Evolutionary conservation across 345 rosid genomes (phyloP).

Genomic region (Salix koriyanagi): DNA sequence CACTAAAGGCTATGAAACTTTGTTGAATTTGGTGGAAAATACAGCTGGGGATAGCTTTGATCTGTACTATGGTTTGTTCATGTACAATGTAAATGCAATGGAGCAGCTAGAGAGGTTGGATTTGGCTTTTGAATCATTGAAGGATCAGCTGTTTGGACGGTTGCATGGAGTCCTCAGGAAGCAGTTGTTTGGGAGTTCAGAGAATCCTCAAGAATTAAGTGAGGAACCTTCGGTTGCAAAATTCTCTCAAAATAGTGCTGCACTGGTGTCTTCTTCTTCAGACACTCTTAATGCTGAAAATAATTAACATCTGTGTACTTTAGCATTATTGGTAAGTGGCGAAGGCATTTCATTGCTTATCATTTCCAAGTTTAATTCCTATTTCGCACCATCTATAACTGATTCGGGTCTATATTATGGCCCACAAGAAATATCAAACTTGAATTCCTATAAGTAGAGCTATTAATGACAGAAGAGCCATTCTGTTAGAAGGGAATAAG

Average conservation of each 20-base stretch:
- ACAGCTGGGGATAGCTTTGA: constrained; percentile 84
- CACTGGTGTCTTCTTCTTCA: constrained; percentile 8
- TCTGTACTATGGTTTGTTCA: constrained; percentile 68
- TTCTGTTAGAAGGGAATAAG: neutral
- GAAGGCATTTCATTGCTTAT: neutral
- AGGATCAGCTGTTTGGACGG: constrained; percentile 66
- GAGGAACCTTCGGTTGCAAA: constrained; percentile 23
- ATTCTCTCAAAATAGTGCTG: constrained; percentile 23
- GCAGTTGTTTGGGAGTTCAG: constrained; percentile 46
- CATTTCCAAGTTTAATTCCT: neutral
- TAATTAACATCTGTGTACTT: constrained; percentile 7
- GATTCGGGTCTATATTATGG: neutral
- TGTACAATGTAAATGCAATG: constrained; percentile 78
- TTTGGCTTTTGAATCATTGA: constrained; percentile 60
- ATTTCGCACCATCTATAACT: neutral
- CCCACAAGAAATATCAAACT: neutral
- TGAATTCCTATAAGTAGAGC: neutral
- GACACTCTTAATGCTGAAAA: constrained; percentile 7
- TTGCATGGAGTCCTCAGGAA: constrained; percentile 50
- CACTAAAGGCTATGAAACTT: constrained; percentile 70
- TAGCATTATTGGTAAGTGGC: constrained; percentile 6
- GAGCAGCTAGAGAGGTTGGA: constrained; percentile 75
- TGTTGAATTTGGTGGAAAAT: constrained; percentile 73
- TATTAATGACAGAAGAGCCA: neutral
- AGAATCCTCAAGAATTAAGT: constrained; percentile 13